Evolutionary conservation across 306 rosid genomes (phyloP).

Genomic region (Dicorynia guianensis): DNA sequence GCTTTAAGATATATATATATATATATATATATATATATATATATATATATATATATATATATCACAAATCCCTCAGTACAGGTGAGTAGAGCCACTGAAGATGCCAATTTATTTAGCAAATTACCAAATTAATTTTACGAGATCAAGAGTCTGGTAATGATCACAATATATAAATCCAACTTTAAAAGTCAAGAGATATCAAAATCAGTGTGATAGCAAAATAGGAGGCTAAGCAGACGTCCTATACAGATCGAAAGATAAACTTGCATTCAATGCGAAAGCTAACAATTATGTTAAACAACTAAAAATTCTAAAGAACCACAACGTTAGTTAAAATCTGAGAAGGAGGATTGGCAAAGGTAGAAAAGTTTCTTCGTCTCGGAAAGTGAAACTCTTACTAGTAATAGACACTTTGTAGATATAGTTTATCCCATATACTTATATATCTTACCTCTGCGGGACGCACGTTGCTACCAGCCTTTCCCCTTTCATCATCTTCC

Average conservation of each 20-base stretch:
- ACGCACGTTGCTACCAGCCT: slow-evolving; percentile 35
- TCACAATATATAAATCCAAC: neutral
- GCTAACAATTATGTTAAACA: too few species aligned
- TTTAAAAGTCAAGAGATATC: neutral
- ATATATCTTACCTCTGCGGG: slow-evolving; percentile 60
- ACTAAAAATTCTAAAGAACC: too few species aligned
- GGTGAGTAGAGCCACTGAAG: neutral
- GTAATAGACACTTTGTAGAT: too few species aligned
- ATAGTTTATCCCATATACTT: neutral
- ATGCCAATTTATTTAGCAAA: neutral
- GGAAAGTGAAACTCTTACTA: neutral
- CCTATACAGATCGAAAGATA: neutral
- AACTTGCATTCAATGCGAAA: neutral
- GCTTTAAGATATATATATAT: slow-evolving; percentile 2
- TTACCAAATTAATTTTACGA: neutral
- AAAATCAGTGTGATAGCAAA: too few species aligned
- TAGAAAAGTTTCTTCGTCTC: neutral
- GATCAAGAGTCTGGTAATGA: neutral
- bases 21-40: neutral
- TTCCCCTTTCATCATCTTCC: slow-evolving; percentile 42
- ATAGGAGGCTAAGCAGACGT: too few species aligned
- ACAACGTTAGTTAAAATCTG: too few species aligned
- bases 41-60: neutral
- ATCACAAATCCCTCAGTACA: neutral
- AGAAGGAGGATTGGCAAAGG: neutral